These are phyloP conservation scores for Parathielavia hyrcaniae DNA, from an alignment of 495 filamentous ascomycete species.

Conservation along the genomic window DNA sequence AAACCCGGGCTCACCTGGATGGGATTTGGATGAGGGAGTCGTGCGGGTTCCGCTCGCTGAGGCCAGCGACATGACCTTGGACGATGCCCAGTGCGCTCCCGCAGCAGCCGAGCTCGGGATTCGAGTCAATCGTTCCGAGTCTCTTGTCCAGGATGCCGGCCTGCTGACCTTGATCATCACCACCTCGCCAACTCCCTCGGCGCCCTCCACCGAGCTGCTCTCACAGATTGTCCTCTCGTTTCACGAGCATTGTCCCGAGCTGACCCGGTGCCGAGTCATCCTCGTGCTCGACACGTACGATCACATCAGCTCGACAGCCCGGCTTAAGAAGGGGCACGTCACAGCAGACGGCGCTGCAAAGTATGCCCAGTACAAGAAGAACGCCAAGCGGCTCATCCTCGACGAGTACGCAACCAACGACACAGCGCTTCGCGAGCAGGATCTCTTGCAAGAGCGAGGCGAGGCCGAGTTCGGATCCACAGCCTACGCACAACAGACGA, in stretches of 20 bases:
- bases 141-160: background rate
- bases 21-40: background rate
- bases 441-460: constrained; percentile 19
- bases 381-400: constrained; percentile 37
- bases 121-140: background rate
- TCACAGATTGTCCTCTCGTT: constrained; percentile 37
- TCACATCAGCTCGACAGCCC: constrained; percentile 31
- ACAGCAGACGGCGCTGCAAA: constrained; percentile 35
- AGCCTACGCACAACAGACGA: constrained; percentile 28
- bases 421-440: background rate
- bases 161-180: constrained; percentile 44
- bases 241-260: constrained; percentile 29
- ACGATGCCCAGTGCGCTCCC: background rate
- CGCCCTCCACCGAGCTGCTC: constrained; percentile 42
- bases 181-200: constrained; percentile 45
- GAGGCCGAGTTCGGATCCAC: constrained; percentile 41
- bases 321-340: constrained; percentile 43
- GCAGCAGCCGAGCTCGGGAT: background rate
- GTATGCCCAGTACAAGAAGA: constrained; percentile 37
- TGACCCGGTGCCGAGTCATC: constrained; percentile 36
- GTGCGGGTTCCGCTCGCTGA: background rate
- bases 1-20: background rate
- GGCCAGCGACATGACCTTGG: constrained; percentile 13
- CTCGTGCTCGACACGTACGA: constrained; percentile 45
- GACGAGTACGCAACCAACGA: constrained; percentile 20